Percentiles rank a stretch among this genome's conserved stretches.
Conservation (phyloP, 805 yeast genomes). For the Diddensiella transvaalensis region DNA sequence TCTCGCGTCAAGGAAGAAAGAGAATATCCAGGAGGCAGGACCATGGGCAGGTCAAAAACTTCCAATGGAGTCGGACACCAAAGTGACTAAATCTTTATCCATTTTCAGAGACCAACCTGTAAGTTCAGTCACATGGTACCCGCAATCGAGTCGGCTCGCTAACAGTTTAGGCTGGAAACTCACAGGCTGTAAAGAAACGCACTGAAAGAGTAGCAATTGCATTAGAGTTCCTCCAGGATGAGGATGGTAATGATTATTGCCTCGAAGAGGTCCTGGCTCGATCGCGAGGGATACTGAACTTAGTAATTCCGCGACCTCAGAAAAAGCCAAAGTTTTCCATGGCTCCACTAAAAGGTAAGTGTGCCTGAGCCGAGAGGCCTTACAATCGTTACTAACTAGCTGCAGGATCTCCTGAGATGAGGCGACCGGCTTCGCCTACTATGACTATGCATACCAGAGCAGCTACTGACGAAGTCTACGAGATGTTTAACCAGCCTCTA, state of each 20-base stretch:
- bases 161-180: too few species aligned
- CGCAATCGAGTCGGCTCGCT: too few species aligned
- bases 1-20: slow-evolving; percentile 52
- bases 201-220: slow-evolving; percentile 23
- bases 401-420: slow-evolving; percentile 8
- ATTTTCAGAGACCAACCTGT: slow-evolving; percentile 18
- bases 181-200: slow-evolving; percentile 16
- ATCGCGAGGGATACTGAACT: slow-evolving; percentile 36
- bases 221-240: slow-evolving; percentile 21
- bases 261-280: slow-evolving; percentile 62
- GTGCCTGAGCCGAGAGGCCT: slow-evolving; percentile 11
- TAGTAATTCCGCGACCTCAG: slow-evolving; percentile 27
- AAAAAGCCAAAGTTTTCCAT: slow-evolving; percentile 28
- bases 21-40: slow-evolving; percentile 51
- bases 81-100: slow-evolving; percentile 5
- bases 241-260: slow-evolving; percentile 50
- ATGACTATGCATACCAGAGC: slow-evolving; percentile 71
- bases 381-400: not conserved
- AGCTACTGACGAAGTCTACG: slow-evolving; percentile 68
- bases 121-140: slow-evolving; percentile 1
- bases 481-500: slow-evolving; percentile 56
- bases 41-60: slow-evolving; percentile 62
- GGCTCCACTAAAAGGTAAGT: slow-evolving; percentile 44
- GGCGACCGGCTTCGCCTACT: slow-evolving; percentile 55
- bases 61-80: slow-evolving; percentile 11